Base-by-base conservation (phyloP, 192 early-diverging fungal species). In the Gamsiella multidivaricata region DNA sequence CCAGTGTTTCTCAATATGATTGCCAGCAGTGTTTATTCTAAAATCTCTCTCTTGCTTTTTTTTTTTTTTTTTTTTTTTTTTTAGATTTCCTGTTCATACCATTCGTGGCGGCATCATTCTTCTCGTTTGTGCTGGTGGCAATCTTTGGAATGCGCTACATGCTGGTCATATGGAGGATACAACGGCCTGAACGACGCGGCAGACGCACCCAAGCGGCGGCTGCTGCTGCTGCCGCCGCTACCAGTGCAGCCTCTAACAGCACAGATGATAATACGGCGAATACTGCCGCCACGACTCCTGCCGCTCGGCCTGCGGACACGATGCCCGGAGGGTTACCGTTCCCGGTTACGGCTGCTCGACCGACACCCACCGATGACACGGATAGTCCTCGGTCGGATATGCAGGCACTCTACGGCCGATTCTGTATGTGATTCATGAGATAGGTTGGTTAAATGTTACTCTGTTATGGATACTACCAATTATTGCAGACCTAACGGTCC, bases 91-190 rank as follows among this genome's bases (percentile, higher is more conserved):
- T 87, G 10, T 92, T 89, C 57, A 59, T 92, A 12, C 84, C 88
- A 11, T 88, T 90, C 66, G 84, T 82, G 3, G 81, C 85, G 3
- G 85, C 86, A 0, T 80, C 88, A 8, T 89, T 93, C 47, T 83
- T 91, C 36, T 84, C 85, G 9, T 94, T 92, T 70, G 79, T 86
- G 20, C 54, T 92, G 60, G 85, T 91, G 3, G 87, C 90, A n/a
- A 84, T 90, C 22, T 87, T 91, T 59, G 88, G 84, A 9, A 88
- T 93, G 82, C 83, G 89, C 18, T 94, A 95, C 54, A 70, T 95
- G 37, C 63, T 91, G 26, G 84, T 86, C 0, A 88, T 95, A 15
- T 89, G 89, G 85, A 67, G 85, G 34, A 87, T 89, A 45, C 90
- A 93, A 71, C 61, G 89, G 52, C 85, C 91, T 10, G 89, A 90